These are phyloP conservation scores for Stramenopiles sp. DNA, from an alignment of 352 stramenopile genomes.

Conservation along the genomic window DNA sequence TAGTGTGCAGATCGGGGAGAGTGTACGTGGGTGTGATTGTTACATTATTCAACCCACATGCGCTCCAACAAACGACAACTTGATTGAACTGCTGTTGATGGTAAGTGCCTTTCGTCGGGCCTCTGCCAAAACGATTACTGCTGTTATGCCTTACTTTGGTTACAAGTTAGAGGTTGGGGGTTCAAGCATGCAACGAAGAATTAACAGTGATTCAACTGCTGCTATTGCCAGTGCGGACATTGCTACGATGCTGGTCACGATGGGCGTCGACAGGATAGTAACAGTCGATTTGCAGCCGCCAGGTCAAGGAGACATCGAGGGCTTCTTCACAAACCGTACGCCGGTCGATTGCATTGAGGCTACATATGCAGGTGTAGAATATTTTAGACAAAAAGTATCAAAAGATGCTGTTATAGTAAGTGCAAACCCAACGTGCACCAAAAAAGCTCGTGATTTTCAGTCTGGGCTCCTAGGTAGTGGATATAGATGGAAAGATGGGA, in stretches of 20 bases:
- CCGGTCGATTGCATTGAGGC: slow-evolving; percentile 76
- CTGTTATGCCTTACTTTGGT: slow-evolving; percentile 73
- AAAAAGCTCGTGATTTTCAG: slow-evolving; percentile 56
- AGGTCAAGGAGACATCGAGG: slow-evolving; percentile 50
- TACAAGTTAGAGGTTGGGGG: slow-evolving; percentile 44
- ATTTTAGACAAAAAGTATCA: slow-evolving; percentile 48
- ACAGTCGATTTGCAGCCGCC: slow-evolving; percentile 71
- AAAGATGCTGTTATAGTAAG: slow-evolving; percentile 54
- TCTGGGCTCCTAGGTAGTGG: slow-evolving; percentile 51
- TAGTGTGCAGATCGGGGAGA: slow-evolving; percentile 71
- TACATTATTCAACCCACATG: slow-evolving; percentile 76
- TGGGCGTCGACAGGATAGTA: slow-evolving; percentile 77
- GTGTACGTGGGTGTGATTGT: slow-evolving; percentile 71
- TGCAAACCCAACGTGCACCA: slow-evolving; percentile 58
- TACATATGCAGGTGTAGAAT: slow-evolving; percentile 63
- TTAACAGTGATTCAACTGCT: slow-evolving; percentile 11
- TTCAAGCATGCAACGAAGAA: slow-evolving; percentile 32
- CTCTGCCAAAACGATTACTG: slow-evolving; percentile 73
- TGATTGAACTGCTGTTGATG: slow-evolving; percentile 82
- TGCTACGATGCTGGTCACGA: slow-evolving; percentile 75
- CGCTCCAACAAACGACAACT: slow-evolving; percentile 73
- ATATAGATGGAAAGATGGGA: slow-evolving; percentile 3
- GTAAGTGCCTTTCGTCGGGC: slow-evolving; percentile 71
- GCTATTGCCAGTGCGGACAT: slow-evolving; percentile 50
- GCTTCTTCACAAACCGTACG: slow-evolving; percentile 66